A percentile compares a stretch with the other conserved stretches of the same genome.
phyloP scores from a whole-genome alignment of 306 rosid genomes.

The Inga leiocalycina region DNA sequence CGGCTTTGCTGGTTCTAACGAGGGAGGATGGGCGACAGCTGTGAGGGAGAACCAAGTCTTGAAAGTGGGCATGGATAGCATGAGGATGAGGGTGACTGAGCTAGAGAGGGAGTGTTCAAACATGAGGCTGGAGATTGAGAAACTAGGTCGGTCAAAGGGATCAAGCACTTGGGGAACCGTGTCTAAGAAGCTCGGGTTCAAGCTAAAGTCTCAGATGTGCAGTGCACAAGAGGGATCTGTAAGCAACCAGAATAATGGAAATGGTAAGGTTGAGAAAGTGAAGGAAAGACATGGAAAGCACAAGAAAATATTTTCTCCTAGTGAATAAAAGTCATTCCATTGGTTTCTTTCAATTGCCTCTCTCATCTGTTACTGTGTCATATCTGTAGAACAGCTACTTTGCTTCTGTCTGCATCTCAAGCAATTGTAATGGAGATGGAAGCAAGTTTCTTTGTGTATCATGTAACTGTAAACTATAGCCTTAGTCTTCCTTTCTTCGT shows the following conservation, averaged over 20 bases:
- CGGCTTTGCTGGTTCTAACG: conserved; percentile 68
- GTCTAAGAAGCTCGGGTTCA: conserved; percentile 87
- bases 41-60: conserved; percentile 95
- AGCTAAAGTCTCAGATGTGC: conserved; percentile 95
- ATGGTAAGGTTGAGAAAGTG: conserved; percentile 65
- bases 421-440: conserved; percentile 44
- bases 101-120: conserved; percentile 94
- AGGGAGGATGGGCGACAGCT: conserved; percentile 93
- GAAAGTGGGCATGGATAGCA: conserved; percentile 97
- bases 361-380: conserved; percentile 10
- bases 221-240: conserved; percentile 97
- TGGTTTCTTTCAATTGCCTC: conserved; percentile 5
- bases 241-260: conserved; percentile 63
- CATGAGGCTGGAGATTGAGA: conserved; percentile 97
- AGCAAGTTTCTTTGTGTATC: conserved; percentile 34
- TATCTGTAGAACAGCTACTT: conserved; percentile 37
- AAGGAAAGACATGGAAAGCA: conserved; percentile 78
- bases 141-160: conserved; percentile 67
- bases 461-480: conserved; percentile 42
- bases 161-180: conserved; percentile 79
- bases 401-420: conserved; percentile 27
- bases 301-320: conserved; percentile 56
- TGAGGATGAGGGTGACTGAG: conserved; percentile 97
- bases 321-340: conserved; percentile 50
- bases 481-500: conserved; percentile 8